Evolutionary conservation across 768 basidiomycete species (phyloP), one percentile per base, ranked within the genome.

Genomic region (Suillus spraguei): DNA sequence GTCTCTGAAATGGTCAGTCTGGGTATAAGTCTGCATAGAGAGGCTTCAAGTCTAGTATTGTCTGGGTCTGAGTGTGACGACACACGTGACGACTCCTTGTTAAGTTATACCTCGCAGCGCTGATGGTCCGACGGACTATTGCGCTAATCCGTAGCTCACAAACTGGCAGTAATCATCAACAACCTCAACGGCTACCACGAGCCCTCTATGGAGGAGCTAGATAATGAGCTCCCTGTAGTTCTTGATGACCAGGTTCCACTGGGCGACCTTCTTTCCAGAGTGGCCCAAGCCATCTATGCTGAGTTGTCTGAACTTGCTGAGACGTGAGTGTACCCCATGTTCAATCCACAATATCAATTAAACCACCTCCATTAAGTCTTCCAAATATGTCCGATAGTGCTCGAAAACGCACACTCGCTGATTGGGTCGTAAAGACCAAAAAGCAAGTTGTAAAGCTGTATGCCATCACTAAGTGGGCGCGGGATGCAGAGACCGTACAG

Each of bases 351-450:
- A 36, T 67, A n/a, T 41, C 24, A 50, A 53, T 60, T 63, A 11
- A 47, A 41, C 64, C 62, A 22, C 63, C 10, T 28, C 24, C 11
- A 41, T 28, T 9, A 41, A n/a, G 87, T 20, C 85, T 94, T 80
- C 92, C 91, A 50, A 88, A 89, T 70, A 91, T 90, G 89, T 92
- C 91, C 16, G 92, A 94, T 69, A 78, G 77, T 24, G 89, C 87
- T 58, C 85, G 94, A 59, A 95, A 95, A 70, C 86, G 91, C 41
- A 87, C 84, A 20, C 77, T 96, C 38, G 92, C 92, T 3, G 93
- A 95, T 67, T 96, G 91, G 86, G 93, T 94, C 0, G 90, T 94
- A n/a, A 88, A 89, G 73, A 92, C 85, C 6, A 92, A 96, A 76
- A 91, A 94, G 69, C 94, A 97, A 70, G 86, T 94, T 39, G 89